Percentiles rank a stretch among this genome's conserved stretches.
phyloP scores from a whole-genome alignment of 306 rosid genomes.

The Erythrophleum fordii region DNA sequence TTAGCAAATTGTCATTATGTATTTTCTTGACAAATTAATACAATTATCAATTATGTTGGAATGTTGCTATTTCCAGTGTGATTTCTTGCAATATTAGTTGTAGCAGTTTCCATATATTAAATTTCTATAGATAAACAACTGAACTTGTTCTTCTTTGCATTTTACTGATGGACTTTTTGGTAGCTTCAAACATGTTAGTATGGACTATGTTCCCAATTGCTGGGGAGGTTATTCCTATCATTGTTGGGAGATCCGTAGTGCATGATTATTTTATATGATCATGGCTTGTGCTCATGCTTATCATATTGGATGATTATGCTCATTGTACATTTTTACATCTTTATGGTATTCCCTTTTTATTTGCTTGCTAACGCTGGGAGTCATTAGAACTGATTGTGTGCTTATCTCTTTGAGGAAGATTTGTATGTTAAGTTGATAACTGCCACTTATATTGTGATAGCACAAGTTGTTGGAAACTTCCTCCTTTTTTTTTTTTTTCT shows the following conservation, averaged over 20 bases:
- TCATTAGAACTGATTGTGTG: not conserved
- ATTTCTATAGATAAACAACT: not conserved
- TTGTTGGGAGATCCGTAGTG: too few species aligned
- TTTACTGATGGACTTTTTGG: too few species aligned
- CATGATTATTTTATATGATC: too few species aligned
- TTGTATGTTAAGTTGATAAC: not conserved
- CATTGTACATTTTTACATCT: not conserved
- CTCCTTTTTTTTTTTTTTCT: not conserved
- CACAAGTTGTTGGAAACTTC: not conserved
- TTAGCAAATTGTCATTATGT: not conserved
- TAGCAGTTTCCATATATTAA: not conserved
- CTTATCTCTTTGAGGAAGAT: not conserved
- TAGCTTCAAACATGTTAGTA: too few species aligned
- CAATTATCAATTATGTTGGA: not conserved
- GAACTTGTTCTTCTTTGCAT: not conserved
- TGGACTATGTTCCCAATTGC: too few species aligned
- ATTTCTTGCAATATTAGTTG: not conserved
- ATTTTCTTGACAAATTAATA: not conserved
- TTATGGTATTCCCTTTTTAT: not conserved
- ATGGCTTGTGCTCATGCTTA: too few species aligned
- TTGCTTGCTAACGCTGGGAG: not conserved
- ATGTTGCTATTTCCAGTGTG: not conserved
- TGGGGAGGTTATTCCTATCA: too few species aligned
- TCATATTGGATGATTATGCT: not conserved
- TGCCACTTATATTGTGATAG: not conserved